Conservation (phyloP, 2,329 filamentous ascomycete species). For the Paraconiothyrium sp. region DNA sequence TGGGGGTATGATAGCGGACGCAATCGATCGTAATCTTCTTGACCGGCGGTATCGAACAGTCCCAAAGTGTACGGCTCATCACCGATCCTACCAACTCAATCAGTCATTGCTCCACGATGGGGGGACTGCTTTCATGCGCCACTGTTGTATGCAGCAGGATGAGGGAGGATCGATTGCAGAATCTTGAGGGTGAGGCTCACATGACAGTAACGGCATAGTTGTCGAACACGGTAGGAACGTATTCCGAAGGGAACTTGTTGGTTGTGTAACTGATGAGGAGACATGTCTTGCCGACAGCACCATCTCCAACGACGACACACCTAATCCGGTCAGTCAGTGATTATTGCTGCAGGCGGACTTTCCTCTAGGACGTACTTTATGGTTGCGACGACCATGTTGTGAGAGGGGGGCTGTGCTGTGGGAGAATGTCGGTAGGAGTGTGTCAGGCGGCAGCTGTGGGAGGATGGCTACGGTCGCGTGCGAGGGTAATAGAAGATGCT, state of each 20-base stretch:
- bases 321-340: slow-evolving; percentile 57
- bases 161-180: not conserved
- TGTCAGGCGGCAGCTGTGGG: not conserved
- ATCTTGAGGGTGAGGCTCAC: slow-evolving; percentile 65
- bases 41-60: slow-evolving; percentile 97
- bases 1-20: slow-evolving; percentile 97
- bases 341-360: not conserved
- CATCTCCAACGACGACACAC: slow-evolving; percentile 98
- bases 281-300: slow-evolving; percentile 99
- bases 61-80: slow-evolving; percentile 98
- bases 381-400: slow-evolving; percentile 53
- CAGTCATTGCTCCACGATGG: slow-evolving; percentile 28
- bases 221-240: slow-evolving; percentile 98
- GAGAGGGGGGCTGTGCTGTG: slow-evolving; percentile 13
- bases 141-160: not conserved
- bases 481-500: not conserved
- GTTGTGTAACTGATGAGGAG: slow-evolving; percentile 99
- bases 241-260: slow-evolving; percentile 99
- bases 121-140: not conserved
- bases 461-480: slow-evolving; percentile 1
- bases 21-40: slow-evolving; percentile 98
- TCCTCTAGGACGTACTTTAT: slow-evolving; percentile 48
- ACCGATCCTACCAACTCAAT: slow-evolving; percentile 77
- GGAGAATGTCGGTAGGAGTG: slow-evolving; percentile 4
- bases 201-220: slow-evolving; percentile 99